Evolutionary conservation across 75 land plant genomes (phyloP).

Genomic region (Sequoia sempervirens): DNA sequence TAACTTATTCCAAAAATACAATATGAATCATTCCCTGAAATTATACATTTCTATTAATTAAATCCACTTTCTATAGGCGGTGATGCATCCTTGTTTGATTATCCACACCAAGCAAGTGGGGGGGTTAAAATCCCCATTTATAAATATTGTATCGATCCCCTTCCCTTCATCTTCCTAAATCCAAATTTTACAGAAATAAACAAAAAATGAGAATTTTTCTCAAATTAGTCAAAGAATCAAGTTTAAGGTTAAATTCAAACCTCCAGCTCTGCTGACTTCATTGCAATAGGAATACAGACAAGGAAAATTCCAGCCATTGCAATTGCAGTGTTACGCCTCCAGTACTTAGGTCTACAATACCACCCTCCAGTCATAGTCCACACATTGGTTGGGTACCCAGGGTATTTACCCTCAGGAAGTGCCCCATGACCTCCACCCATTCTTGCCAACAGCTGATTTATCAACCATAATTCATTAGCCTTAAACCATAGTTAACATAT

Average conservation of each 20-base stretch:
- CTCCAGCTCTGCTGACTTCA: constrained; percentile 94
- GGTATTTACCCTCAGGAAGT: constrained; percentile 12
- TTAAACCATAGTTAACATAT: not conserved
- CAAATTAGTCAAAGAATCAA: not conserved
- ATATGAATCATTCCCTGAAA: not conserved
- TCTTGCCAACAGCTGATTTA: not conserved
- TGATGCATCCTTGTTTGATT: not conserved
- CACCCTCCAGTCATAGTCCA: constrained; percentile 98
- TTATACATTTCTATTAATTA: not conserved
- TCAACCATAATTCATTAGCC: not conserved
- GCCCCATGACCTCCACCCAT: constrained; percentile 43
- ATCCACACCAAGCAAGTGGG: not conserved
- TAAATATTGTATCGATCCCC: not conserved
- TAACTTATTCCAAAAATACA: not conserved
- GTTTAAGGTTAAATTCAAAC: constrained; percentile 18
- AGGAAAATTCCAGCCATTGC: constrained; percentile 83
- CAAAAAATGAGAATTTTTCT: not conserved
- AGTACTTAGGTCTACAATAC: constrained; percentile 76
- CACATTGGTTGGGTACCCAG: constrained; percentile 62
- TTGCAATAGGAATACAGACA: constrained; percentile 91
- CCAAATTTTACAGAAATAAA: not conserved
- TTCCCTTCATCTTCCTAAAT: not conserved
- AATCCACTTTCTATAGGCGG: not conserved
- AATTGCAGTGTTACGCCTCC: constrained; percentile 97
- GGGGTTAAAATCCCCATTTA: not conserved